Conservation (phyloP, 1,284 basidiomycete species). For the Cryptococcus jaspeensis region DNA sequence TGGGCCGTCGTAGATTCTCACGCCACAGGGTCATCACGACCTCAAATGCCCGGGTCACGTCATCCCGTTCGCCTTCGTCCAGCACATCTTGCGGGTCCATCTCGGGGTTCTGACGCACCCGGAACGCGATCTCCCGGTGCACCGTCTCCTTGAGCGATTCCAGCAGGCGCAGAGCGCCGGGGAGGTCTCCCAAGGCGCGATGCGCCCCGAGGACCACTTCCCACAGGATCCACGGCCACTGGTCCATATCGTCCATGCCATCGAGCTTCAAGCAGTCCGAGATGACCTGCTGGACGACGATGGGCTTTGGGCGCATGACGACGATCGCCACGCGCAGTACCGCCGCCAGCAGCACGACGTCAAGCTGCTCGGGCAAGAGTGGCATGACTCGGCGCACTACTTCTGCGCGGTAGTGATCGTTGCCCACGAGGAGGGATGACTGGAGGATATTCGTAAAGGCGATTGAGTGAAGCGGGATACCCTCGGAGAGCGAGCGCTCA, state of each 20-base stretch:
- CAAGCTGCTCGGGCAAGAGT: conserved; percentile 25
- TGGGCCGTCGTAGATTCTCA: too few relatives aligned
- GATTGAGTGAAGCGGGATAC: too few relatives aligned
- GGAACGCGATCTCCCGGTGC: too few relatives aligned
- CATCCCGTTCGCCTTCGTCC: background rate
- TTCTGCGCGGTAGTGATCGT: background rate
- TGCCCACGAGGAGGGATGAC: too few relatives aligned
- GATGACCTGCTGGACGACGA: conserved; percentile 17
- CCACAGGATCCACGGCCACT: conserved; percentile 26
- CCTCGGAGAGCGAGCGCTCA: too few relatives aligned
- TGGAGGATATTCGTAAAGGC: too few relatives aligned
- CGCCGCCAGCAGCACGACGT: conserved; percentile 30
- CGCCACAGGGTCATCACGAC: conserved; percentile 10
- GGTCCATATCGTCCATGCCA: background rate
- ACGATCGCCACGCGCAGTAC: conserved; percentile 13
- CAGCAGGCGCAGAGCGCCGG: conserved; percentile 11
- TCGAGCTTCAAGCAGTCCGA: conserved; percentile 17
- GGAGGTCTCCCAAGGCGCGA: conserved; percentile 8
- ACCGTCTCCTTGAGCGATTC: conserved; percentile 14
- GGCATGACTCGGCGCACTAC: conserved; percentile 10
- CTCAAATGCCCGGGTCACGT: conserved; percentile 7
- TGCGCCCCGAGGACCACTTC: conserved; percentile 15
- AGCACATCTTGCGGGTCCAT: too few relatives aligned
- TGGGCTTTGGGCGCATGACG: conserved; percentile 8
- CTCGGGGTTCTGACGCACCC: too few relatives aligned